Evolutionary conservation across 371 early-diverging fungal species (phyloP).

Genomic region (Mortierella sp.): DNA sequence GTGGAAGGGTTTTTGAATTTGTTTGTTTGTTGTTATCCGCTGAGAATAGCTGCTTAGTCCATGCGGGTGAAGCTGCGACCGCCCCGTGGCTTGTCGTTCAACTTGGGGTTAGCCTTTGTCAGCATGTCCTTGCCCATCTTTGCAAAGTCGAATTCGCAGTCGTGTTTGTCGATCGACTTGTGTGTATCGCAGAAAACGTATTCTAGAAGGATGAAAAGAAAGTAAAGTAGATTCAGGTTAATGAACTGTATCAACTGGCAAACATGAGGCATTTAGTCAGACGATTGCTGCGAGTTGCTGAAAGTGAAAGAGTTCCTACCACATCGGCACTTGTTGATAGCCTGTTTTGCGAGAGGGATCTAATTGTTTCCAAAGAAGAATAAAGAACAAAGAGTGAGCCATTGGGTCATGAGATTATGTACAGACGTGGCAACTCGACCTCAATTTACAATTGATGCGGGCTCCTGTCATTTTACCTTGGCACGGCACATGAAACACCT

Average conservation of each 20-base stretch:
- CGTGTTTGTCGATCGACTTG: constrained; percentile 81
- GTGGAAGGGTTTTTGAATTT: background rate
- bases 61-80: constrained; percentile 83
- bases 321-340: constrained; percentile 86
- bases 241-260: background rate
- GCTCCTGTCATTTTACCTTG: constrained; percentile 62
- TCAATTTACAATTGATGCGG: background rate
- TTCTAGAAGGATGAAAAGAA: constrained; percentile 38
- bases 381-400: background rate
- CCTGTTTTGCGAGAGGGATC: constrained; percentile 86
- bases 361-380: constrained; percentile 24
- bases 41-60: constrained; percentile 43
- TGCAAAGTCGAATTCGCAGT: constrained; percentile 84
- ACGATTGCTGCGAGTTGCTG: background rate
- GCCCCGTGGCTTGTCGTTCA: constrained; percentile 81
- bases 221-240: background rate
- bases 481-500: constrained; percentile 82
- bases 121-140: constrained; percentile 75
- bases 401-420: background rate
- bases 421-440: constrained; percentile 4
- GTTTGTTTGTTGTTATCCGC: background rate
- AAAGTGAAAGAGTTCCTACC: background rate
- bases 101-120: constrained; percentile 84
- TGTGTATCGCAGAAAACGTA: constrained; percentile 87
- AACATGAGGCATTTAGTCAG: background rate